Base-by-base conservation (phyloP, 2,329 filamentous ascomycete species). In the Chrysoporthe deuterocubensis region DNA sequence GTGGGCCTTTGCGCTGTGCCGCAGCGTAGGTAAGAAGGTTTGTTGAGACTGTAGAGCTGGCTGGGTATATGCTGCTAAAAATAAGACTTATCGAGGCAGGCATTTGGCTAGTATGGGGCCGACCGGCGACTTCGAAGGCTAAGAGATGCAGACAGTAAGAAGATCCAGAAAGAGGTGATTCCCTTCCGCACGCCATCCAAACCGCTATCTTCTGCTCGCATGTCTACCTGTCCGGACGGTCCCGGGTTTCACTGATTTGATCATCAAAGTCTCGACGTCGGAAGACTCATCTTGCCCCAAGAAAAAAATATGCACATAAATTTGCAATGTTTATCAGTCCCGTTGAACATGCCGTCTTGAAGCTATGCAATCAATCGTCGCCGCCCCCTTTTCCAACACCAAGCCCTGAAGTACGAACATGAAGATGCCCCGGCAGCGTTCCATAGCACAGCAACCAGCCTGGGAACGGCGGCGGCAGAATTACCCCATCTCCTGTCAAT, bases 351-450 rank as follows among this genome's bases (percentile, higher is more conserved):
- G 42, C 52, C 52, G 48, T 63, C 54, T 59, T 60, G 59, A 68
- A 66, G 63, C 64, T 70, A 68, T 70, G 68, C 68, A 70, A 65
- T 62, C 62, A 60, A 57, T 58, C 63, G 34, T 64, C 9, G 46
- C 34, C 56, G 34, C 48, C 54, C n/a, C 21, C 42, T 68, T 65
- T 62, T 67, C 66, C 59, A 63, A 62, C 64, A 66, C 63, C 68
- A 63, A 42, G 46, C 52, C 54, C 44, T 63, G 42, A 43, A 59
- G 52, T 34, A 43, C 60, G 52, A 54, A 43, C 26, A 60, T 21
- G 63, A 59, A 60, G 8, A 46, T 61, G 59, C 59, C n/a, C 59
- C 43, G 52, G 43, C 13, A 59, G 54, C 42, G n/a, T 11, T 8
- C 32, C 32, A 65, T 43, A 46, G 46, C 54, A 37, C 8, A 43